These are phyloP conservation scores for Cichorium intybus DNA, from an alignment of 140 eudicot species.

Conservation along the genomic window DNA sequence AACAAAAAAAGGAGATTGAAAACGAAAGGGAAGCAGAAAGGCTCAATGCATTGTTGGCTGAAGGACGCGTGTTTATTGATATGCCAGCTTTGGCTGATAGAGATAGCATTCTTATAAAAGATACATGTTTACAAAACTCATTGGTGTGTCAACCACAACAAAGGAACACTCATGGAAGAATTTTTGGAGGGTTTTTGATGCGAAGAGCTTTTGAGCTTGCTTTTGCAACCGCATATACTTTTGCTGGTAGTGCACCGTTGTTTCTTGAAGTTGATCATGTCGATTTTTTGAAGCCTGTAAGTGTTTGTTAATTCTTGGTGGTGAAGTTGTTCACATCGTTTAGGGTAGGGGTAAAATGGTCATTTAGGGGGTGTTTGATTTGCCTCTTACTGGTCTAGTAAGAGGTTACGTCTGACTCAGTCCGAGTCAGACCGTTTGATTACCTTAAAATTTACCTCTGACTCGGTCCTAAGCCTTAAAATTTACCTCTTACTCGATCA, in stretches of 20 bases:
- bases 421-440: too few species aligned
- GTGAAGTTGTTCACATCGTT: too few species aligned
- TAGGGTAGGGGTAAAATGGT: too few species aligned
- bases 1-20: slow-evolving; percentile 46
- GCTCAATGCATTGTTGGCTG: slow-evolving; percentile 61
- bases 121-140: slow-evolving; percentile 82
- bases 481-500: too few species aligned
- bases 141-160: slow-evolving; percentile 92
- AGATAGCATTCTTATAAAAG: slow-evolving; percentile 82
- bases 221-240: slow-evolving; percentile 88
- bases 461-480: too few species aligned
- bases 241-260: slow-evolving; percentile 84
- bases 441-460: too few species aligned
- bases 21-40: slow-evolving; percentile 42
- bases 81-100: slow-evolving; percentile 95
- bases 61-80: slow-evolving; percentile 82
- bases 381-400: too few species aligned
- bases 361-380: too few species aligned
- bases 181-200: slow-evolving; percentile 94
- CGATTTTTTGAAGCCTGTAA: slow-evolving; percentile 90
- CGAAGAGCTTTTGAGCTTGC: slow-evolving; percentile 90
- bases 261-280: slow-evolving; percentile 96
- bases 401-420: too few species aligned
- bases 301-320: slow-evolving; percentile 22
- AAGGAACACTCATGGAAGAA: slow-evolving; percentile 90